Base-by-base conservation (phyloP, 2,329 filamentous ascomycete species). In the Colletotrichum echinochloae region DNA sequence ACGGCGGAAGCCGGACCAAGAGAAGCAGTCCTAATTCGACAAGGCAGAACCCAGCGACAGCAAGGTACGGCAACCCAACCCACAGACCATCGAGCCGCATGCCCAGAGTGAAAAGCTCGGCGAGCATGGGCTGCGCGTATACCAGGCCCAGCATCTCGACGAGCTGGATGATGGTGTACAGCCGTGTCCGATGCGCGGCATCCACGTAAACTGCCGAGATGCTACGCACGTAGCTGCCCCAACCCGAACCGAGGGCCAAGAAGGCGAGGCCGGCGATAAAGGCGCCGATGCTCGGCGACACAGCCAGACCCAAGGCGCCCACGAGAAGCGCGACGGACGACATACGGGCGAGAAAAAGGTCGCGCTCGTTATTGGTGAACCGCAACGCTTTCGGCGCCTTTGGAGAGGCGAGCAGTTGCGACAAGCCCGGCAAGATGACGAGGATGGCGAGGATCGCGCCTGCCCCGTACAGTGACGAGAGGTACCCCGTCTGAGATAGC, bases 31-130 rank as follows among this genome's bases (percentile, higher is more conserved):
- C 57, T 39, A 72, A 30, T 2, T 46, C 44, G 20, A 46, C 11
- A 44, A 66, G 20, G 23, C 70, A 71, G 14, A 70, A 54, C 5
- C 30, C 44, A 44, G 76, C 77, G 18, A 79, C 73, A 6, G 76
- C 78, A 39, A 79, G 64, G 59, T 79, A 79, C 18, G 78, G 78
- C 46, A 79, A 49, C 2, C 78, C 78, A 12, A 78, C 75, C 76
- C 76, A 76, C 6, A 48, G 20, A 16, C 76, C 77, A 16, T 74
- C 76, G 8, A 76, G 59, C 39, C 69, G 70, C 78, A 79, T 78
- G 18, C 78, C 78, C 7, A 75, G 65, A 1, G 73, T 74, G 44
- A 78, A 79, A 9, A 79, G 71, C 3, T 66, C 76, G 0, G 78
- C 78, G 8, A 79, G 75, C 28, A 73, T 74, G 20, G 78, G 77